Evolutionary conservation across 352 stramenopile genomes (phyloP), one percentile per base, ranked within the genome.

Genomic region (Pythium plurisporium): DNA sequence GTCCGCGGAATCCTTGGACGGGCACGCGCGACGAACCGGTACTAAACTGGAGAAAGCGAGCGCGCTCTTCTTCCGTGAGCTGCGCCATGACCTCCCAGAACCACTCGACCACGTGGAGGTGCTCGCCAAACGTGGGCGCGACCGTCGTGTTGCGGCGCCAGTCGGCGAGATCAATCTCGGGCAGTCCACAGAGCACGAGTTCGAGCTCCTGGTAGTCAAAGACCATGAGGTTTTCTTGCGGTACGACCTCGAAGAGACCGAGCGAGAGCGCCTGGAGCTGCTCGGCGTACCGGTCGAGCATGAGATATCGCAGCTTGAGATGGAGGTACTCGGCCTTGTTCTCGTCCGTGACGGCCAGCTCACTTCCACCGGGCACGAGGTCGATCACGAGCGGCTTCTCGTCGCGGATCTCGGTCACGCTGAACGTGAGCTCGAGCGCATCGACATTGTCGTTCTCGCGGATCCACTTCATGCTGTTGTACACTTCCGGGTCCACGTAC

Each of bases 181-280:
- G 75, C n/a, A 96, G 53, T 0, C 83, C 83, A 33, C 79, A 88
- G n/a, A 93, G 65, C 36, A 93, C 76, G 36, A 93, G 74, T 67
- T 93, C 82, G 27, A 99, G 74, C 71, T 99, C 96, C 69, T 99
- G 96, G 69, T 98, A 98, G 74, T 99, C 96, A 71, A 99, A 99
- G 1, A 99, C 86, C 40, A 97, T 94, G 25, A 99, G 72, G 9
- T 98, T 82, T 50, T 97, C 86, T 55, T 98, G 94, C 2, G 96
- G 96, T 33, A 99, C 87, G 8, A 99, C 89, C 65, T 99, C 96
- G 66, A 98, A 98, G 57, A 99, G 93, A 5, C 97, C 83, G n/a
- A 82, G 64, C 11, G 79, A 83, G 4, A 94, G 44, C 15, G 77
- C 96, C 45, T 91, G 91, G 7, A 99, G 64, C 64, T 99, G 94